phyloP scores from a whole-genome alignment of 345 rosid species.

The Diplotaxis tenuifolia region DNA sequence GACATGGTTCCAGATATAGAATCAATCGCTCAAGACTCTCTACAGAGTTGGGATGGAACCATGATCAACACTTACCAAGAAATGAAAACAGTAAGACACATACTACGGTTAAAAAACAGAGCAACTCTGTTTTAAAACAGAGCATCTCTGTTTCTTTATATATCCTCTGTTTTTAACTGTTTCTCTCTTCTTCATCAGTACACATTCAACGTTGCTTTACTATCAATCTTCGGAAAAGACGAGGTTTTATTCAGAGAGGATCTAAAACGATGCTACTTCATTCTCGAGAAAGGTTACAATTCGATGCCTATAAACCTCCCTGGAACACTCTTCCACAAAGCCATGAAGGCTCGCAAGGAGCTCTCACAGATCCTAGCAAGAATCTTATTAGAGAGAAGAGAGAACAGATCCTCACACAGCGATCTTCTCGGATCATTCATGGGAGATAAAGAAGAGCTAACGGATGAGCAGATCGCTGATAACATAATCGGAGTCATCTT shows the following conservation, averaged over 20 bases:
- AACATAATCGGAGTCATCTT: conserved; percentile 86
- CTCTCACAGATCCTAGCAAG: conserved; percentile 65
- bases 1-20: conserved; percentile 53
- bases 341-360: conserved; percentile 88
- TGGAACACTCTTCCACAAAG: conserved; percentile 81
- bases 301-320: conserved; percentile 96
- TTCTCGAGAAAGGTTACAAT: conserved; percentile 91
- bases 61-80: conserved; percentile 62
- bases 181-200: conserved; percentile 45
- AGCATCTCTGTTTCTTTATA: neutral
- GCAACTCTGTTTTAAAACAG: neutral
- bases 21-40: conserved; percentile 46
- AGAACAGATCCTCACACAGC: conserved; percentile 33
- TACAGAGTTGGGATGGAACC: conserved; percentile 49
- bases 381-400: conserved; percentile 55
- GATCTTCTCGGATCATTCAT: conserved; percentile 81
- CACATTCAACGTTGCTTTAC: conserved; percentile 76
- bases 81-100: conserved; percentile 72
- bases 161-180: neutral
- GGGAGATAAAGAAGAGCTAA: conserved; percentile 65
- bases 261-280: conserved; percentile 78
- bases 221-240: conserved; percentile 77
- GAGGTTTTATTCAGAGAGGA: conserved; percentile 66
- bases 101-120: neutral
- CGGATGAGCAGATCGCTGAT: conserved; percentile 79